Base-by-base conservation (phyloP, 179 eudicot species). In the Silene vulgaris region DNA sequence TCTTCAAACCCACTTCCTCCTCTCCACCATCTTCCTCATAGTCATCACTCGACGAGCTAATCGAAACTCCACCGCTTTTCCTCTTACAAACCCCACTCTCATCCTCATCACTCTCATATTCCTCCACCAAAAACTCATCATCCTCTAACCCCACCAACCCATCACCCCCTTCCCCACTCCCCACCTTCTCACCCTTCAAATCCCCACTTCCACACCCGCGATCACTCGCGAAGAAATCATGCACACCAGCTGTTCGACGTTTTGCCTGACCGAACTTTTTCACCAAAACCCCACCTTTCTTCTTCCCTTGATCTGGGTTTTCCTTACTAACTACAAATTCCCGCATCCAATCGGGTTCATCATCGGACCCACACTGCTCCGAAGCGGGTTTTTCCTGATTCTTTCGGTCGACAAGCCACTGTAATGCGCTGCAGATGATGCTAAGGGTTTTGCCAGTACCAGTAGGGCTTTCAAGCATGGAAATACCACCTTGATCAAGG, bases 391-490 rank as follows among this genome's bases (percentile, higher is more conserved):
- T 79, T 23, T 19, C 50, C 2, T 74, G 73, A 5, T 82, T 80
- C 77, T 86, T 90, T 35, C 80, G 79, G 78, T 94, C 96, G 6
- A 89, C 81, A 1, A 92, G 89, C 98, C 98, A 94, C 40, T 94
- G 98, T 82, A 94, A 65, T 45, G 97, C 90, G 69, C 98, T 92
- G 74, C 98, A 92, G 45, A 94, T 94, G 9, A 94, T 89, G 78
- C 98, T 94, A 0, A 94, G 87, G 9, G 98, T 94, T 85, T 94
- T 94, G 48, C 98, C 98, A 54, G 98, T 94, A 37, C 97, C 98
- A 1, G 98, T 94, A 40, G 97, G 98, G 83, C 98, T 94, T 83
- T 94, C 97, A 78, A 94, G 98, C 96, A 94, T 90, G 40, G 94
- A 81, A 60, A 94, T 86, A 43, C 98, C 98, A 20, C 98, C 98